Percentiles rank a stretch among this genome's conserved stretches.
phyloP scores from a whole-genome alignment of 139 green algal species.

The Chlorella ohadii region DNA sequence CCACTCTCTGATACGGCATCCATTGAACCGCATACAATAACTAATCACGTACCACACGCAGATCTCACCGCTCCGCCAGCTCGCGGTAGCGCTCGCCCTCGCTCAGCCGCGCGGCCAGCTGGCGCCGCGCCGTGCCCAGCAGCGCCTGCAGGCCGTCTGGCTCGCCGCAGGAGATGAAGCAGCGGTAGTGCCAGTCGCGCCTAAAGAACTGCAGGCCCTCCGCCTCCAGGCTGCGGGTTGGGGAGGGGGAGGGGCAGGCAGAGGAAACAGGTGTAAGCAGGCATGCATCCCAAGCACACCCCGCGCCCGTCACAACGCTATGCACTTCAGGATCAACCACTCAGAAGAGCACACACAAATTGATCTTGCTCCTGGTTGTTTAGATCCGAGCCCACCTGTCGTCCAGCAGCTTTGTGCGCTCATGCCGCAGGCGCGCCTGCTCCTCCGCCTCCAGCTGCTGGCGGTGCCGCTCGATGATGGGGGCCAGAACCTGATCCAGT shows the following conservation, averaged over 20 bases:
- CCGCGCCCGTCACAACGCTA: too few species aligned
- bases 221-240: background rate
- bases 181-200: constrained; percentile 5
- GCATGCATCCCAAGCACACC: too few species aligned
- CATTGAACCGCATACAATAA: too few species aligned
- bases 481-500: background rate
- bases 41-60: too few species aligned
- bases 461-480: background rate
- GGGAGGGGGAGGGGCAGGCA: background rate
- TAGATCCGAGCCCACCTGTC: too few species aligned
- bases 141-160: background rate
- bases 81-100: constrained; percentile 1
- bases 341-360: too few species aligned
- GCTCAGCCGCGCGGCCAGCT: background rate
- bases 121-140: constrained; percentile 4
- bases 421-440: background rate
- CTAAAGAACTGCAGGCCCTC: background rate
- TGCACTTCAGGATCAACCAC: too few species aligned
- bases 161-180: background rate
- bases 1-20: too few species aligned
- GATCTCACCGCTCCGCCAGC: constrained; percentile 22
- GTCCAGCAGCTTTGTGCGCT: background rate
- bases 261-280: too few species aligned
- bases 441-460: background rate
- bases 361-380: too few species aligned